phyloP scores from a whole-genome alignment of 148 eudicot species.

The Vaccinium darrowii region DNA sequence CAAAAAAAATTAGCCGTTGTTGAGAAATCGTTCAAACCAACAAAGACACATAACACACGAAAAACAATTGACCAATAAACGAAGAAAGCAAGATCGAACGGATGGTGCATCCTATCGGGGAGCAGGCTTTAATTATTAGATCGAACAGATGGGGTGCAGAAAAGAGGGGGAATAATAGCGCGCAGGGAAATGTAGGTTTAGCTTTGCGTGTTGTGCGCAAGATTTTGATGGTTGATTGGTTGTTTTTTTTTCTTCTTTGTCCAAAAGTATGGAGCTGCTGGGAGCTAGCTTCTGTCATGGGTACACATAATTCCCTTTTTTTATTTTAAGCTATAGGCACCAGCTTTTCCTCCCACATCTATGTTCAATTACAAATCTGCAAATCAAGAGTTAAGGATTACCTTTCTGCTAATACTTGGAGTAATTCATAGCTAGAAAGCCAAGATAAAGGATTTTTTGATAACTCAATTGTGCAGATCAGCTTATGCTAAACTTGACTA shows the following conservation, averaged over 20 bases:
- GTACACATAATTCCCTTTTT: not conserved
- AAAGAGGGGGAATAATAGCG: slow-evolving; percentile 6
- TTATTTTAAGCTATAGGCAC: not conserved
- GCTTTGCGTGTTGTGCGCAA: slow-evolving; percentile 26
- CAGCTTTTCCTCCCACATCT: not conserved
- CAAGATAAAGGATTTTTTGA: no score
- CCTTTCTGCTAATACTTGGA: not conserved
- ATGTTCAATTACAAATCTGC: not conserved
- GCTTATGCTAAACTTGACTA: no score
- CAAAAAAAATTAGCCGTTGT: not conserved
- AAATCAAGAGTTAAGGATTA: not conserved
- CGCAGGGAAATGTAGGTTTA: slow-evolving; percentile 9
- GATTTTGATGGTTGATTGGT: slow-evolving; percentile 6
- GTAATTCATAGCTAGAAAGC: no score
- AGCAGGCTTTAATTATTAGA: not conserved
- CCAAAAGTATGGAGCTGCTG: not conserved
- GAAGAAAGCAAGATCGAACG: no score
- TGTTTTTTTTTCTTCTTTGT: not conserved
- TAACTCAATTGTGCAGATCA: no score
- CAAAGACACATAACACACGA: not conserved
- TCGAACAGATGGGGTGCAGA: not conserved
- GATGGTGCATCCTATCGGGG: not conserved
- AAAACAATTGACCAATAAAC: not conserved
- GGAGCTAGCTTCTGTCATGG: not conserved
- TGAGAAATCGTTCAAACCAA: not conserved